These are phyloP conservation scores for Rugosomyces carneus DNA, from an alignment of 1,284 basidiomycete species.

Conservation along the genomic window DNA sequence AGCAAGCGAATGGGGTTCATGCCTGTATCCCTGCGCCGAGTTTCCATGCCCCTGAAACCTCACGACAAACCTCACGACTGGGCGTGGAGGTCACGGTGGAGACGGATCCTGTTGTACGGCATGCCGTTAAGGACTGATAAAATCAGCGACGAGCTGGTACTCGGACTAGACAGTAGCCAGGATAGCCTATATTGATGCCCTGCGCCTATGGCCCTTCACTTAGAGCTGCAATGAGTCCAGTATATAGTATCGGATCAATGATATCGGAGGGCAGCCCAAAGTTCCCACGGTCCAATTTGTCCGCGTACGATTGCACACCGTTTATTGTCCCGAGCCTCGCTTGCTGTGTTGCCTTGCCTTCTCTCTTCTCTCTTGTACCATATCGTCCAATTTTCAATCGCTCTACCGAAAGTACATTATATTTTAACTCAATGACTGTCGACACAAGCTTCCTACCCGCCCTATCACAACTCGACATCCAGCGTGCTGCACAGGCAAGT, in stretches of 20 bases:
- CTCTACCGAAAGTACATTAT: background rate
- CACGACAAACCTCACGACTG: background rate
- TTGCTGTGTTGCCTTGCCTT: background rate
- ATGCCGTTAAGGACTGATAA: too few relatives aligned
- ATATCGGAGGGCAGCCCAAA: background rate
- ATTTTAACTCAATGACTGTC: constrained; percentile 14
- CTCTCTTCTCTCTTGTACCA: constrained; percentile 3
- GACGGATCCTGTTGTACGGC: too few relatives aligned
- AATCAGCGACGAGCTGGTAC: too few relatives aligned
- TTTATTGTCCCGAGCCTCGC: background rate
- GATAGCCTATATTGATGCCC: too few relatives aligned
- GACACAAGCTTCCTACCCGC: constrained; percentile 37
- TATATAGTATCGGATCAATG: too few relatives aligned
- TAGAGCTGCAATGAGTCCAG: too few relatives aligned
- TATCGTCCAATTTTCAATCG: background rate
- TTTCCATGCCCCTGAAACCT: background rate
- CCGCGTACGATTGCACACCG: background rate
- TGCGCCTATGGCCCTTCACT: too few relatives aligned
- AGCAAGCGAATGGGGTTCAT: too few relatives aligned
- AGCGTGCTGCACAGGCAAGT: constrained; percentile 43
- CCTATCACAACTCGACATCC: constrained; percentile 37
- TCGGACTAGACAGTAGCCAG: too few relatives aligned
- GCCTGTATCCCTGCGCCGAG: background rate
- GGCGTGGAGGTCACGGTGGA: too few relatives aligned
- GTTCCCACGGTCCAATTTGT: background rate